Conservation (phyloP, 345 rosid species). For the Lenwebbia sp. region DNA sequence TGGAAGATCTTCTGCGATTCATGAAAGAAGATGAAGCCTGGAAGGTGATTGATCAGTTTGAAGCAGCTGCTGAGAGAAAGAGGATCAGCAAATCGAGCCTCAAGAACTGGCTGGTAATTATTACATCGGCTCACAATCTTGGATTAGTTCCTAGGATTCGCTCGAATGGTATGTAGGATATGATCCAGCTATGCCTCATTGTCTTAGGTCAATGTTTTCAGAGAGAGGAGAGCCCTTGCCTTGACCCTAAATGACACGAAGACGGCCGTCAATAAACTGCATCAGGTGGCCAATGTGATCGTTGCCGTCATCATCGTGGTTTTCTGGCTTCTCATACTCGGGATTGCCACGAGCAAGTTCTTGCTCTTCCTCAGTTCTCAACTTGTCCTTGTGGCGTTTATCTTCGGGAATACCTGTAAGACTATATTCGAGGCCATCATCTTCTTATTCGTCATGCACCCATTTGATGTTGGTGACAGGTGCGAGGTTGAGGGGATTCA, state of each 20-base stretch:
- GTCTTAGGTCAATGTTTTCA: constrained; percentile 69
- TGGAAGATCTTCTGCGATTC: constrained; percentile 69
- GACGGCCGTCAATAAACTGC: constrained; percentile 89
- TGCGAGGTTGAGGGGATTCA: constrained; percentile 82
- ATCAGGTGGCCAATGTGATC: constrained; percentile 46
- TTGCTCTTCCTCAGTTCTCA: constrained; percentile 64
- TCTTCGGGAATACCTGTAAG: constrained; percentile 90
- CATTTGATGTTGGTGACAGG: constrained; percentile 88
- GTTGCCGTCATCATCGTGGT: constrained; percentile 32
- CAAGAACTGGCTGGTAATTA: constrained; percentile 82
- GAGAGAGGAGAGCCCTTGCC: constrained; percentile 95
- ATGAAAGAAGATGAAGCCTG: constrained; percentile 71
- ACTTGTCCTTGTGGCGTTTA: constrained; percentile 64
- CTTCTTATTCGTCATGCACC: constrained; percentile 90
- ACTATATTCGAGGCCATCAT: constrained; percentile 74
- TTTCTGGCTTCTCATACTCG: constrained; percentile 66
- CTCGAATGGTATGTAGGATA: neutral
- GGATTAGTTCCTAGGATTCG: neutral
- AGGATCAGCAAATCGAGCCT: constrained; percentile 31
- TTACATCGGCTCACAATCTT: neutral
- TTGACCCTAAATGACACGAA: constrained; percentile 83
- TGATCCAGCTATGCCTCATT: neutral
- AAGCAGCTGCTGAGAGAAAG: constrained; percentile 42
- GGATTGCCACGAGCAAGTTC: constrained; percentile 61
- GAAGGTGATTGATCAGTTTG: constrained; percentile 60